Percentiles rank a stretch among this genome's conserved stretches.
Evolutionary conservation across 2,329 filamentous ascomycete genomes (phyloP).

Genomic region (Ceratocystis colombiana): DNA sequence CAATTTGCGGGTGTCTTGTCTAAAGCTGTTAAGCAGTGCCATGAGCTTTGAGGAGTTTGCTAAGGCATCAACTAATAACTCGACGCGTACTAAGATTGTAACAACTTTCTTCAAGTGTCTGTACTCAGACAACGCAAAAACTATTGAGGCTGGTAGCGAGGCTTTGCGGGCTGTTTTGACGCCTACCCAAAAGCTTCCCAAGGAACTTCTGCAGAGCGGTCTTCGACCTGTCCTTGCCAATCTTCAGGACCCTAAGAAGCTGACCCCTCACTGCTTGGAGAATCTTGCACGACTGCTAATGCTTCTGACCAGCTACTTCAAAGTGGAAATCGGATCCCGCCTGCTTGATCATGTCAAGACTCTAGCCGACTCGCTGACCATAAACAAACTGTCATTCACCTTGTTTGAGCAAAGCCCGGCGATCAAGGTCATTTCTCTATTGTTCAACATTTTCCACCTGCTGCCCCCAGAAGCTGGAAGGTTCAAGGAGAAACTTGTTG

Average conservation of each 20-base stretch:
- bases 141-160: slow-evolving; percentile 86
- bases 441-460: slow-evolving; percentile 96
- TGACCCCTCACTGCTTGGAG: slow-evolving; percentile 81
- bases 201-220: slow-evolving; percentile 88
- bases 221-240: slow-evolving; percentile 93
- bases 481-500: slow-evolving; percentile 83
- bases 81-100: slow-evolving; percentile 63
- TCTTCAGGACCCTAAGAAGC: slow-evolving; percentile 80
- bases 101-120: slow-evolving; percentile 96
- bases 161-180: slow-evolving; percentile 79
- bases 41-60: slow-evolving; percentile 90
- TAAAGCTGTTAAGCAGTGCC: slow-evolving; percentile 83
- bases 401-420: slow-evolving; percentile 85
- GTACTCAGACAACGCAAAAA: slow-evolving; percentile 84
- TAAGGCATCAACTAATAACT: slow-evolving; percentile 51
- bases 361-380: slow-evolving; percentile 66
- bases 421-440: slow-evolving; percentile 91
- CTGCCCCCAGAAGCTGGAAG: slow-evolving; percentile 78
- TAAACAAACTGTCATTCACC: slow-evolving; percentile 89
- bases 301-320: slow-evolving; percentile 94
- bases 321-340: slow-evolving; percentile 89
- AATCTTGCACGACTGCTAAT: slow-evolving; percentile 83
- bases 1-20: slow-evolving; percentile 81
- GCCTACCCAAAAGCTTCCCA: slow-evolving; percentile 83
- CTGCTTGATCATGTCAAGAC: slow-evolving; percentile 89